These are phyloP conservation scores for Diaporthe longicolla DNA, from an alignment of 2,329 filamentous ascomycete species.

Conservation along the genomic window DNA sequence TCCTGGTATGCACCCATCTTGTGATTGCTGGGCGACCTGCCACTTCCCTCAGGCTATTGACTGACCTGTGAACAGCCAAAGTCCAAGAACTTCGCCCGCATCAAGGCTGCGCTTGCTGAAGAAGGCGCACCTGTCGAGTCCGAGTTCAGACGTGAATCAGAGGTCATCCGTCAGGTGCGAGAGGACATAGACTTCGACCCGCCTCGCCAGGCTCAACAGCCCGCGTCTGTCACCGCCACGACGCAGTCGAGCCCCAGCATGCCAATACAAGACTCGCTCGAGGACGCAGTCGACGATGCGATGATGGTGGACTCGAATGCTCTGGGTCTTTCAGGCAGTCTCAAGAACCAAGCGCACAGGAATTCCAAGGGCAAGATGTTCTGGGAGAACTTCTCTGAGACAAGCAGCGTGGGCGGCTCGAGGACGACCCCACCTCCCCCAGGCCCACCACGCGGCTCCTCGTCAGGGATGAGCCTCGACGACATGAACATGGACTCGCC, in stretches of 20 bases:
- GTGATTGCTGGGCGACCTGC: conserved; percentile 5
- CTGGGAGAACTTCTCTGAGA: conserved; percentile 85
- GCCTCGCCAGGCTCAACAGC: conserved; percentile 52
- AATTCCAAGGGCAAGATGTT: conserved; percentile 80
- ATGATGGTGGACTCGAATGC: conserved; percentile 70
- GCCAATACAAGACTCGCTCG: conserved; percentile 74
- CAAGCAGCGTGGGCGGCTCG: conserved; percentile 63
- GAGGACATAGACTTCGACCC: conserved; percentile 80
- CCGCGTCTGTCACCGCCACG: conserved; percentile 65
- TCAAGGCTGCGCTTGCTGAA: conserved; percentile 89
- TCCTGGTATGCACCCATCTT: conserved; percentile 74
- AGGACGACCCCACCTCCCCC: conserved; percentile 74
- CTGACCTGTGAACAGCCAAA: conserved; percentile 77
- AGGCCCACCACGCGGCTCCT: conserved; percentile 69
- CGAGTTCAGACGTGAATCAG: conserved; percentile 90
- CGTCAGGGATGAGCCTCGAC: conserved; percentile 73
- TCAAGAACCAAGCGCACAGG: conserved; percentile 80
- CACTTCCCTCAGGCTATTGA: conserved; percentile 47
- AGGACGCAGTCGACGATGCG: conserved; percentile 79
- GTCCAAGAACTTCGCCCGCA: conserved; percentile 94
- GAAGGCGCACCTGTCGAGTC: conserved; percentile 90
- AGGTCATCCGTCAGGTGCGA: conserved; percentile 94
- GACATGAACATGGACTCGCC: conserved; percentile 83
- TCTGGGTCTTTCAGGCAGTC: conserved; percentile 71
- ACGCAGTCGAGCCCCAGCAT: conserved; percentile 79